Conservation (phyloP, 495 filamentous ascomycete genomes). For the Polyplosphaeria fusca region DNA sequence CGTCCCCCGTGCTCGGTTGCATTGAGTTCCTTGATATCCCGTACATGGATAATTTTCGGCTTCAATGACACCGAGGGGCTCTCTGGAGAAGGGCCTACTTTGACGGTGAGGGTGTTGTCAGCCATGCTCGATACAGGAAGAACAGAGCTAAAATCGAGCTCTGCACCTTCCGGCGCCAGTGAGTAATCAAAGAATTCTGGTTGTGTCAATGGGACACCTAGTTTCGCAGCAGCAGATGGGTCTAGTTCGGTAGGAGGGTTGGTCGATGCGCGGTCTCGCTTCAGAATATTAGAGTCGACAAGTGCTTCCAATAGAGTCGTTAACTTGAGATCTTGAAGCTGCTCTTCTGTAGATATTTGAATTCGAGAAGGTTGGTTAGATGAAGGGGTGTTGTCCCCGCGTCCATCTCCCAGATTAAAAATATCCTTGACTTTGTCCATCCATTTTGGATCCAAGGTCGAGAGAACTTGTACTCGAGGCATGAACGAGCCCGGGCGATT, state of each 20-base stretch:
- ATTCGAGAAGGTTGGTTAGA: neutral
- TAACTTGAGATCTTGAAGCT: slow-evolving; percentile 43
- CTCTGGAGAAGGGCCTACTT: neutral
- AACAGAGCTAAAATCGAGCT: slow-evolving; percentile 12
- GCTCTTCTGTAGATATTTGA: slow-evolving; percentile 14
- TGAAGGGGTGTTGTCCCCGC: neutral
- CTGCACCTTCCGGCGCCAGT: neutral
- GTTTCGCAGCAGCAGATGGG: neutral
- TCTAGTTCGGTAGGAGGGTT: neutral
- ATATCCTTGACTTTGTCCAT: too few relatives aligned
- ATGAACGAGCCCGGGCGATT: neutral
- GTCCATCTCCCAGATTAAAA: neutral
- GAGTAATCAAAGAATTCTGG: slow-evolving; percentile 29
- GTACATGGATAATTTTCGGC: slow-evolving; percentile 64
- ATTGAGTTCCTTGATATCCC: slow-evolving; percentile 74
- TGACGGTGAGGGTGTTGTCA: slow-evolving; percentile 1
- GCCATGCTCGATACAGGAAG: neutral
- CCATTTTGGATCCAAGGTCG: too few relatives aligned
- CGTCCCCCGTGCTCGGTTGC: slow-evolving; percentile 58
- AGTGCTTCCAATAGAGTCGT: slow-evolving; percentile 35
- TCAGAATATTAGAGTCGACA: slow-evolving; percentile 20
- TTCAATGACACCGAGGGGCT: neutral
- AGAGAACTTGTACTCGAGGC: too few relatives aligned
- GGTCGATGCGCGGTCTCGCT: slow-evolving; percentile 3
- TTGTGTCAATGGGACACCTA: neutral